phyloP scores from a whole-genome alignment of 1,139 yeast genomes.

The Spathaspora sp. region DNA sequence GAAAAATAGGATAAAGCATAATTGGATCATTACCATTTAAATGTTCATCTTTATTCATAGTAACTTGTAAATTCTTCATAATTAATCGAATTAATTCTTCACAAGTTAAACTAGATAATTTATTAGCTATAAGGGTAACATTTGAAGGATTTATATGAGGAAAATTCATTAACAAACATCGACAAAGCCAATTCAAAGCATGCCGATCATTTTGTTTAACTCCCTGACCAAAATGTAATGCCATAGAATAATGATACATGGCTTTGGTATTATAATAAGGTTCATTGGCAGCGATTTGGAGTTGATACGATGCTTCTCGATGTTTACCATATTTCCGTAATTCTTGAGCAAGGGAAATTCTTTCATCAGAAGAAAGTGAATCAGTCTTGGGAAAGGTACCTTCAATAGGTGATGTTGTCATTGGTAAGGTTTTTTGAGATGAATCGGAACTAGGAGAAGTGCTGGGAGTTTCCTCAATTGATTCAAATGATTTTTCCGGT shows the following conservation, averaged over 20 bases:
- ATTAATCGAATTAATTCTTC: constrained; percentile 33
- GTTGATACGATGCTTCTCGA: constrained; percentile 68
- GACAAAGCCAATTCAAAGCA: constrained; percentile 62
- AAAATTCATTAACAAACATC: constrained; percentile 26
- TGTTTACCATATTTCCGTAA: constrained; percentile 59
- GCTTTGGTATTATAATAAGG: constrained; percentile 62
- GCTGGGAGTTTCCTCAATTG: neutral
- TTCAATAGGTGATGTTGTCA: constrained; percentile 8
- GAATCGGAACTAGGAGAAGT: constrained; percentile 4
- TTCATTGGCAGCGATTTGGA: constrained; percentile 58
- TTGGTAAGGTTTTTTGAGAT: neutral
- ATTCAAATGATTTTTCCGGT: neutral
- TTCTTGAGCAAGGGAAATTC: constrained; percentile 53
- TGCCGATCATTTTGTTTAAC: constrained; percentile 56
- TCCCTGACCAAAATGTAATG: constrained; percentile 72
- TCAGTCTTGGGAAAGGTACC: constrained; percentile 11
- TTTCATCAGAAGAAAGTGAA: constrained; percentile 37
- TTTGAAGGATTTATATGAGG: constrained; percentile 6
- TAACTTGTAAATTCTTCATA: constrained; percentile 21
- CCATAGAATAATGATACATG: constrained; percentile 69
- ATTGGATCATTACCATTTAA: constrained; percentile 31
- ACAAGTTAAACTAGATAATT: constrained; percentile 27
- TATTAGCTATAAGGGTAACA: constrained; percentile 16
- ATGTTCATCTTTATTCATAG: constrained; percentile 15
- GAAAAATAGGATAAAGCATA: constrained; percentile 25